Evolutionary conservation across 108 stramenopile genomes (phyloP).

Genomic region (Aurantiochytrium sp.): DNA sequence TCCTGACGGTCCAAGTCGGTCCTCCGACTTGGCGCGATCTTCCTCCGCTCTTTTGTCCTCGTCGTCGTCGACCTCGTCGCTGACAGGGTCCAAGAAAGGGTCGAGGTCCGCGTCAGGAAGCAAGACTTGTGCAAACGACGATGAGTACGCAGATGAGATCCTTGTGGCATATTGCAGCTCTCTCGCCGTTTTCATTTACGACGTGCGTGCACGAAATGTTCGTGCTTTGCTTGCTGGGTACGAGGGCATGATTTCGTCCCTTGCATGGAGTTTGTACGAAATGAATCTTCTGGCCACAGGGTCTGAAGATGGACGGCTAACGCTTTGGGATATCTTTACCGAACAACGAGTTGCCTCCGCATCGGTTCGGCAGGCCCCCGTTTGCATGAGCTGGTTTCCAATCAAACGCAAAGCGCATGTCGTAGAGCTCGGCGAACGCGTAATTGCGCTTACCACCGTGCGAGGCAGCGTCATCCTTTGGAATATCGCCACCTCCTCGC

Average conservation of each 20-base stretch:
- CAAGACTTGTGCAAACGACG: not conserved
- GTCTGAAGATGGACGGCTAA: not conserved
- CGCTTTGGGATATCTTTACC: not conserved
- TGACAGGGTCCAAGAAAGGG: not conserved
- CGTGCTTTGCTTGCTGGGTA: not conserved
- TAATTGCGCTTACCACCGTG: not conserved
- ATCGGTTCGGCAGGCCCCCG: not conserved
- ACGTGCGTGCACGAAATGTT: not conserved
- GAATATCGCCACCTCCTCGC: not conserved
- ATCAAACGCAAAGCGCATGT: not conserved
- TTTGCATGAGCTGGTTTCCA: constrained; percentile 4
- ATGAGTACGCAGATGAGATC: not conserved
- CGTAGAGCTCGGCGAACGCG: not conserved
- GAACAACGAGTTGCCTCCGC: not conserved
- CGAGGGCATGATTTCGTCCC: not conserved
- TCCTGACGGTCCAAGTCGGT: not conserved
- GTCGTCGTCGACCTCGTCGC: not conserved
- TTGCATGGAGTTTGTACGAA: not conserved
- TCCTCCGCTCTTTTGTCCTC: not conserved
- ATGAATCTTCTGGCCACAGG: not conserved
- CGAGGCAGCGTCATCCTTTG: not conserved
- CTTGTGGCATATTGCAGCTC: not conserved
- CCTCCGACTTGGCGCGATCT: not conserved
- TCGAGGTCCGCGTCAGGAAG: not conserved
- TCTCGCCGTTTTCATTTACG: not conserved